Conservation (phyloP, 2,329 filamentous ascomycete species). For the Paecilomyces dactylethromorphus region DNA sequence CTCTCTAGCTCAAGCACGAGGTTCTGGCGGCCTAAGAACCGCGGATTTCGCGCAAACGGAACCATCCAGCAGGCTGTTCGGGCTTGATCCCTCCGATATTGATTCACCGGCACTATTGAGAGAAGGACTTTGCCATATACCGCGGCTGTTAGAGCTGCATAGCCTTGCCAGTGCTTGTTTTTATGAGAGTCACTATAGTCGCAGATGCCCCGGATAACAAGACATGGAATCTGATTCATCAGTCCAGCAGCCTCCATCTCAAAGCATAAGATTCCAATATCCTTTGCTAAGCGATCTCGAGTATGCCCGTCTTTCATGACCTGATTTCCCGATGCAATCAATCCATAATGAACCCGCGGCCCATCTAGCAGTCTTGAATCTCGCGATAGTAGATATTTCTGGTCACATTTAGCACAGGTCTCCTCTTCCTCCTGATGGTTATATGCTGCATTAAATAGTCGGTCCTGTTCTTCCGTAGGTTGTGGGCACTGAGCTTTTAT, state of each 20-base stretch:
- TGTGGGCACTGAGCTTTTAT: not conserved
- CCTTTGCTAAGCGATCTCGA: not conserved
- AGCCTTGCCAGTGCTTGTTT: conserved; percentile 27
- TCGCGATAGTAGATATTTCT: too few relatives aligned
- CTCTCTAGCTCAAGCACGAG: conserved; percentile 5
- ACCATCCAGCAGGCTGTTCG: conserved; percentile 11
- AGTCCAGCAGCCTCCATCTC: conserved; percentile 22
- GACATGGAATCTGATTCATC: conserved; percentile 23
- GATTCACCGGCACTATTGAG: conserved; percentile 4
- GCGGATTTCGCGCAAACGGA: conserved; percentile 9
- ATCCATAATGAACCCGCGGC: conserved; percentile 15
- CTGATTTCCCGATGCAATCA: conserved; percentile 17
- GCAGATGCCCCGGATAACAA: conserved; percentile 34
- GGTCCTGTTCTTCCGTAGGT: not conserved
- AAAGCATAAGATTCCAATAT: conserved; percentile 12
- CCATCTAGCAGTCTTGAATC: not conserved
- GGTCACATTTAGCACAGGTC: too few relatives aligned
- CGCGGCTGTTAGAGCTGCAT: conserved; percentile 23
- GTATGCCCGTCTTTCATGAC: conserved; percentile 13
- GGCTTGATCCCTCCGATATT: not conserved
- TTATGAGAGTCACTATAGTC: conserved; percentile 12
- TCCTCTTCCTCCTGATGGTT: not conserved
- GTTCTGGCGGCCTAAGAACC: conserved; percentile 8
- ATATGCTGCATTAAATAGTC: not conserved
- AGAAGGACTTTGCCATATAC: conserved; percentile 12